These are phyloP conservation scores for Kazachstania martiniae DNA, from an alignment of 805 yeast species.

Conservation along the genomic window DNA sequence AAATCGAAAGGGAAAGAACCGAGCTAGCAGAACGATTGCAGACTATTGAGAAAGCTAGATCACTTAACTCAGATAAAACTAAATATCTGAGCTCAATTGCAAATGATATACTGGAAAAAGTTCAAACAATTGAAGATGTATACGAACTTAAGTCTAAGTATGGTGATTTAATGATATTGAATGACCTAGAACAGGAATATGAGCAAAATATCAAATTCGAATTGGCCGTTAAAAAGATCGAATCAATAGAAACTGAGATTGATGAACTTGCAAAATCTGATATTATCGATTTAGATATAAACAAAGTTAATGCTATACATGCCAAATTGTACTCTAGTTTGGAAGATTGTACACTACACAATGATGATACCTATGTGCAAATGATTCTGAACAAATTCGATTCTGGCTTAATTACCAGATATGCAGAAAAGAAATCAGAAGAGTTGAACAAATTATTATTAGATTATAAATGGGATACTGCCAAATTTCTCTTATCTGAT, in stretches of 20 bases:
- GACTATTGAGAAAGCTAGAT: too few relatives aligned
- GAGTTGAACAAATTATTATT: constrained; percentile 12
- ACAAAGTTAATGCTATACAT: constrained; percentile 3
- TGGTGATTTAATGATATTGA: constrained; percentile 15
- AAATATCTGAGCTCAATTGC: constrained; percentile 7
- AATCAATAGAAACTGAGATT: constrained; percentile 1
- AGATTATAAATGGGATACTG: constrained; percentile 25
- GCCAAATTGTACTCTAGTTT: constrained; percentile 4
- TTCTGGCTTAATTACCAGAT: constrained; percentile 3
- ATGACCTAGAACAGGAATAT: constrained; percentile 7
- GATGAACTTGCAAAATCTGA: constrained; percentile 1
- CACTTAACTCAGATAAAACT: constrained; percentile 2
- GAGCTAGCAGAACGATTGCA: constrained; percentile 12
- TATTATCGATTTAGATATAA: not conserved
- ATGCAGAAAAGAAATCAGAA: constrained; percentile 7
- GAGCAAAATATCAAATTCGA: constrained; percentile 6
- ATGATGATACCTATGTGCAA: not conserved
- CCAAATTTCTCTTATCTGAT: constrained; percentile 9
- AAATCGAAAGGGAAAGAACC: constrained; percentile 16
- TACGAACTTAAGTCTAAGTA: constrained; percentile 12
- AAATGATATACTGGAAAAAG: constrained; percentile 13
- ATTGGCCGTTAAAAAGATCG: constrained; percentile 2
- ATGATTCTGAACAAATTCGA: constrained; percentile 7
- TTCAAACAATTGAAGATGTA: constrained; percentile 7
- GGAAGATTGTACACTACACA: not conserved